Evolutionary conservation across 1,139 yeast species (phyloP), one percentile per base, ranked within the genome.

Genomic region (Candida sp.): DNA sequence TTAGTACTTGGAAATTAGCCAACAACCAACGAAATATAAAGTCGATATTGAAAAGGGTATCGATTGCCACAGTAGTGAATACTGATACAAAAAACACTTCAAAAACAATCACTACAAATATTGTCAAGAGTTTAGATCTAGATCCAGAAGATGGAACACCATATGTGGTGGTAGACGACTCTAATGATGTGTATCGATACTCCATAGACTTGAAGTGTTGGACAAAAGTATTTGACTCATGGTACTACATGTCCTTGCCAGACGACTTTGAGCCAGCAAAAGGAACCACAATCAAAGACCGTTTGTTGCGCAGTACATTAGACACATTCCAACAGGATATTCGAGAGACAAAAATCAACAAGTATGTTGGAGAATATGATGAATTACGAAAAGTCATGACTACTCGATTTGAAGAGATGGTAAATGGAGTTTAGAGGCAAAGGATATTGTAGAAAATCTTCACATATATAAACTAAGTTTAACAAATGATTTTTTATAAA

Each of bases 11-110:
- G 83, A 63, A 74, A 48, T 51, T 81, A 34, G 57, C 61, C 1
- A 36, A 40, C 12, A 40, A 32, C 12, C 46, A 42, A 36, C 47
- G 35, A 5, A 39, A 38, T 5, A 56, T 73, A 32, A 57, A 58
- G 21, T 65, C 63, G 2, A 43, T 73, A 1, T 50, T 77, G 33
- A 60, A 58, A 29, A 74, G 72, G 1, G 66, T 79, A 0, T 75
- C 85, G 1, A 49, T 82, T 37, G 79, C 87, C 0, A 72, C 83
- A 0, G 62, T 82, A 2, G 51, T 81, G 45, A 79, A 79, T 47
- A n/a, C n/a, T n/a, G n/a, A n/a, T n/a, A n/a, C n/a, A n/a, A n/a
- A n/a, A n/a, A n/a, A n/a, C n/a, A n/a, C n/a, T n/a, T n/a, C n/a
- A n/a, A 35, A 46, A 5, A 33, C 46, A 2, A 51, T 61, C 4